These are phyloP conservation scores for Pyrenula aspistea DNA, from an alignment of 495 filamentous ascomycete species.

Conservation along the genomic window DNA sequence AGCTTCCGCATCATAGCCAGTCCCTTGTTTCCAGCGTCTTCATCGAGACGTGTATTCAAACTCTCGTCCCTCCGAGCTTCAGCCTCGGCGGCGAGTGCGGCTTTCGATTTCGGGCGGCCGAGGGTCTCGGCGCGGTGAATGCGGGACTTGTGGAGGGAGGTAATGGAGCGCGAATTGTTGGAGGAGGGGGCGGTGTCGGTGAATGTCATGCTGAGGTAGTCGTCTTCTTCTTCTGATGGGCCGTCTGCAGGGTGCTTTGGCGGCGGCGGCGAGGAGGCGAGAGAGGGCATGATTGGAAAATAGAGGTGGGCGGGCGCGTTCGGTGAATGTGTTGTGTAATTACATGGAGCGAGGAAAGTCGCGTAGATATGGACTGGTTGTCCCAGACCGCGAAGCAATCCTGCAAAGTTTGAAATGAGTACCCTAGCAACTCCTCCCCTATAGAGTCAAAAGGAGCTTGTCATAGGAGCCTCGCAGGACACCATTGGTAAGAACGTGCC, in stretches of 20 bases:
- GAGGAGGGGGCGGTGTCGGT: constrained; percentile 14
- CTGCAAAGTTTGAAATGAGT: too few relatives aligned
- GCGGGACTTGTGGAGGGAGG: neutral
- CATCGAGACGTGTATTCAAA: constrained; percentile 55
- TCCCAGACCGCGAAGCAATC: too few relatives aligned
- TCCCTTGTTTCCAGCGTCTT: constrained; percentile 57
- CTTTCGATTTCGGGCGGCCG: constrained; percentile 62
- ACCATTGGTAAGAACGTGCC: too few relatives aligned
- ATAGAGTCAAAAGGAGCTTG: too few relatives aligned
- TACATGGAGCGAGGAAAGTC: too few relatives aligned
- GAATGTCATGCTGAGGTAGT: constrained; percentile 59
- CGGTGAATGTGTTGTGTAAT: too few relatives aligned
- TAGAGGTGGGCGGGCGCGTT: too few relatives aligned
- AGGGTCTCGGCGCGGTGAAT: constrained; percentile 34
- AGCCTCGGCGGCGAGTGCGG: constrained; percentile 62
- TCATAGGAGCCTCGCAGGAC: too few relatives aligned
- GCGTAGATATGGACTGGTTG: too few relatives aligned
- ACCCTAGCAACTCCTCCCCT: too few relatives aligned
- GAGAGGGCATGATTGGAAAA: neutral
- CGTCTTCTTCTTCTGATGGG: constrained; percentile 36
- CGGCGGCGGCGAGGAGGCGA: neutral
- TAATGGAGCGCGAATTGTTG: constrained; percentile 31
- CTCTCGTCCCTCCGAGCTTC: constrained; percentile 60
- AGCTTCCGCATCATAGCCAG: constrained; percentile 95
- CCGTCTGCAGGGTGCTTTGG: neutral